A percentile compares a stretch with the other conserved stretches of the same genome.
These are phyloP conservation scores for Hortaea werneckii DNA, from an alignment of 2,329 filamentous ascomycete genomes.

Conservation along the genomic window DNA sequence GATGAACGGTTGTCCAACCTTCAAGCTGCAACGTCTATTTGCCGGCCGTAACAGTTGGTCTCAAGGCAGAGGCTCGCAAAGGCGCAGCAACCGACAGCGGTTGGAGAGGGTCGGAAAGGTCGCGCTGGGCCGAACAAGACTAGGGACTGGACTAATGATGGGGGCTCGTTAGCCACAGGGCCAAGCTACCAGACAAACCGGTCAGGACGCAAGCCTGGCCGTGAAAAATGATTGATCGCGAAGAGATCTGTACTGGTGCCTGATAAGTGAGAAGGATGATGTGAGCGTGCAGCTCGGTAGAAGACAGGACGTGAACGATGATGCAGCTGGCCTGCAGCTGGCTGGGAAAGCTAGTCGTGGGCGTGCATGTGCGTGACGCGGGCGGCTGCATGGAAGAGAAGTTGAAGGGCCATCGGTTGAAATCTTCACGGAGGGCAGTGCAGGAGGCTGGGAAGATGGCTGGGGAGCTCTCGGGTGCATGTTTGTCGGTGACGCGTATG, in stretches of 20 bases:
- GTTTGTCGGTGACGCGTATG: not conserved
- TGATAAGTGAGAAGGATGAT: not conserved
- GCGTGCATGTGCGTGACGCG: not conserved
- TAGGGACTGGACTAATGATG: no score
- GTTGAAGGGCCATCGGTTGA: not conserved
- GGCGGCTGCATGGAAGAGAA: not conserved
- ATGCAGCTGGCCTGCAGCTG: not conserved
- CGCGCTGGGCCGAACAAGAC: no score
- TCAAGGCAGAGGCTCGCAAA: no score
- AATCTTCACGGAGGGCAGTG: not conserved
- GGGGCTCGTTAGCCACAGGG: not conserved
- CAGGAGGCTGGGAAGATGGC: not conserved
- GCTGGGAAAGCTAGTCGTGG: not conserved
- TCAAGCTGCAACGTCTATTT: no score
- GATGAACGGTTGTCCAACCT: no score
- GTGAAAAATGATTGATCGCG: not conserved
- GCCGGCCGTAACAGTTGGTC: no score
- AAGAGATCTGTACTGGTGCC: not conserved
- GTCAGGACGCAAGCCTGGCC: not conserved
- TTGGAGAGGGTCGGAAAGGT: no score
- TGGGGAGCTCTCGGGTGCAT: not conserved
- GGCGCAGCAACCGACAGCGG: no score
- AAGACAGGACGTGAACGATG: not conserved
- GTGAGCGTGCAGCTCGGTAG: not conserved
- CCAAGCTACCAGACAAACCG: not conserved